Evolutionary conservation across 768 basidiomycete species (phyloP), one percentile per base, ranked within the genome.

Genomic region (Scleroderma bovista): DNA sequence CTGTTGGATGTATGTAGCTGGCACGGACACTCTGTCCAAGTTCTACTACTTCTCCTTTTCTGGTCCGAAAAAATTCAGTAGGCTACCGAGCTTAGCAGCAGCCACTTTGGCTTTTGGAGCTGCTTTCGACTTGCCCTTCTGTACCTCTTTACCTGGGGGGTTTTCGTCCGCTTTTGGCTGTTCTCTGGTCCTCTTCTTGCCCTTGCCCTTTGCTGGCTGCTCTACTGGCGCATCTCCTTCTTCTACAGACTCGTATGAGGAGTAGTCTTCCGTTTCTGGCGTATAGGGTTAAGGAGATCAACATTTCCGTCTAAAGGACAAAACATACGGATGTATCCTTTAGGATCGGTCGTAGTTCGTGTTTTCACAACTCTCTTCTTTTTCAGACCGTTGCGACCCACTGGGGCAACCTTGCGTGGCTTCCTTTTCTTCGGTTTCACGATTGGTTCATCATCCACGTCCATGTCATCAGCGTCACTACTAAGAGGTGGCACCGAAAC

Each of bases 181-280:
- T 6, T 60, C 51, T 1, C 19, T 20, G n/a, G 15, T 24, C 40
- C 57, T 57, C 53, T 67, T 60, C 40, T 51, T 55, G 47, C 50
- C 54, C 33, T 33, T 62, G 6, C 47, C 46, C 37, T 61, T 69
- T 11, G 32, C 38, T 7, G 48, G 29, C 24, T 54, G 50, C 52
- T 55, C 51, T 29, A 55, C 51, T 23, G 63, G 73, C 2, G 65
- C 69, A 13, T 67, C 79, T 24, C 81, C 75, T 50, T 83, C 75
- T 50, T 81, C 85, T 8, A 85, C 84, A 9, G 87, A 88, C 66
- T 92, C 88, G 60, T 87, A 91, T 16, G 80, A 80, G 7, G 86
- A 86, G 61, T 87, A 86, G 61, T 91, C 89, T 60, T 88, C 84
- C 33, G 76, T 83, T 15, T 78, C 89, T 91, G 55, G 1, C n/a